Base-by-base conservation (phyloP, 2,329 filamentous ascomycete species). In the Lasiodiplodia citricola region DNA sequence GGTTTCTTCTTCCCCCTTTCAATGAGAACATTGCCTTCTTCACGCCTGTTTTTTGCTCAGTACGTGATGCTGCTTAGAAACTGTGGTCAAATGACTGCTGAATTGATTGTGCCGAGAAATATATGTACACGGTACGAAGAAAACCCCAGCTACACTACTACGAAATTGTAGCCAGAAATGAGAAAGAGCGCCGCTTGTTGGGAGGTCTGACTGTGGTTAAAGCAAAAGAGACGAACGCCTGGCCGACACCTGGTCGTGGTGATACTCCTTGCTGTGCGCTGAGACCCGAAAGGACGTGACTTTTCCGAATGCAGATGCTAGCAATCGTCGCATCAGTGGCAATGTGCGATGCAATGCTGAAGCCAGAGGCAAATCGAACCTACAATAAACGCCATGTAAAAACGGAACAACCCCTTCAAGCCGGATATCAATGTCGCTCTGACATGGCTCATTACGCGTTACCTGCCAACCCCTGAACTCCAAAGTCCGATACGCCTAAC, bases 401-500 rank as follows among this genome's bases (percentile, higher is more conserved):
- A 64, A 16, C 25, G 28, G 5, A 51, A 21, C 25, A 28, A 18
- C 44, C 60, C 47, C 21, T 35, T 21, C 25, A 64, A 38, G 47
- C 60, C 31, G 60, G 60, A 64, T 64, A 64, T 64, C 60, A 31
- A 64, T 52, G 31, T 21, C 60, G 37, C 35, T 52, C 41, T 63
- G 58, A 52, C 37, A 64, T 31, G 52, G 28, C 60, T 64, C 60
- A 25, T 64, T 52, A 64, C 8, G 60, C 60, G n/a, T 64, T 64
- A 64, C 60, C 60, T 52, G 28, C 51, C 60, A 31, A 16, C 37
- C 47, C 47, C 18, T 18, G 60, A 52, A 64, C 51, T 21, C 23
- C 47, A 14, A 38, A 64, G n/a, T 38, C 47, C 60, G 25, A 25
- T 64, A 28, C 60, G 60, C 60, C 60, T 64, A 18, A 14, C 6